Evolutionary conservation across 2,329 filamentous ascomycete genomes (phyloP), one percentile per base, ranked within the genome.

Genomic region (Scedosporium dehoogii): DNA sequence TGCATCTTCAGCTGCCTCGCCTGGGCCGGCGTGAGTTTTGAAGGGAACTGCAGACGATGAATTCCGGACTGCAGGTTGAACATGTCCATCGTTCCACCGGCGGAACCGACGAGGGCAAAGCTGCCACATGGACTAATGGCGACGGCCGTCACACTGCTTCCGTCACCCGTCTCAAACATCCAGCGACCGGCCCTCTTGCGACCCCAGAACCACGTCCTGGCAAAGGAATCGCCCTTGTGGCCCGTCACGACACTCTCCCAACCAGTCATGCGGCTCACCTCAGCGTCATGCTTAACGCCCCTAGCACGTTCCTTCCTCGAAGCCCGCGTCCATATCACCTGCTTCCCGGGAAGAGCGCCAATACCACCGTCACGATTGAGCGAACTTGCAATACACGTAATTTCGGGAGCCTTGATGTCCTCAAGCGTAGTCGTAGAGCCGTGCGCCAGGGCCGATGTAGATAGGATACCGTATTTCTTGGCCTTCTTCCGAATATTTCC

Each of bases 221-320:
- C 94, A 70, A 85, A 90, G 55, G 86, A 83, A 70, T 97, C 93
- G 60, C 88, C 85, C 70, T 88, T 88, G 72, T 99, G 96, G 9
- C 92, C 93, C 3, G 94, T 99, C 2, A 99, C 85, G 6, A 99
- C 87, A 70, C 93, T 97, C 74, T 99, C 96, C 94, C 94, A 99
- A 1, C 94, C 94, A 2, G 92, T 96, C 78, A 86, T 86, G 58
- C 86, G 83, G 68, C 87, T 89, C 63, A 86, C 79, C 67, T 91
- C 87, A 2, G 89, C 86, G 73, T 92, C 87, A 18, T 62, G 59
- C 53, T 60, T 59, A 12, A 56, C 51, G 51, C 63, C 63, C 44
- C 56, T 62, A 14, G 53, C 60, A 6, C 59, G 46, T 6, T 61
- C 59, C 27, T 61, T 61, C 59, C 53, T 61, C 33, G 53, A 58